These are phyloP conservation scores for Nannizzia gypsea DNA, from an alignment of 2,329 filamentous ascomycete genomes.

Conservation along the genomic window DNA sequence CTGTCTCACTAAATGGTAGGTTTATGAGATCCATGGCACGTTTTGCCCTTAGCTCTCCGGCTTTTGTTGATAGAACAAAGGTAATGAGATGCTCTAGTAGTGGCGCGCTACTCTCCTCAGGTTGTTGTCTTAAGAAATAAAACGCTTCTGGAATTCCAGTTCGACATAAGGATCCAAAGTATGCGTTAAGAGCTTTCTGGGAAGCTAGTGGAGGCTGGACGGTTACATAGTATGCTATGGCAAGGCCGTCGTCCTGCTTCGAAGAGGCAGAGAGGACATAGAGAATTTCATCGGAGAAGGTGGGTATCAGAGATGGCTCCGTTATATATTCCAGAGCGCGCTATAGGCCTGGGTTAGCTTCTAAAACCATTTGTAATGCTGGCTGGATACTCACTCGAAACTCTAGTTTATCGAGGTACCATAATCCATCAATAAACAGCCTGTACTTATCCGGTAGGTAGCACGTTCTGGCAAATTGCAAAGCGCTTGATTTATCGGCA, in stretches of 20 bases:
- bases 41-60: slow-evolving; percentile 35
- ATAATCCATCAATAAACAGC: slow-evolving; percentile 70
- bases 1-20: slow-evolving; percentile 56
- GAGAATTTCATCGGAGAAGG: slow-evolving; percentile 75
- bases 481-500: slow-evolving; percentile 35
- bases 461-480: slow-evolving; percentile 49
- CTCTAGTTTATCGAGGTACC: slow-evolving; percentile 62
- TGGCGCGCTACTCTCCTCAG: slow-evolving; percentile 48
- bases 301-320: slow-evolving; percentile 65
- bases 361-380: not conserved
- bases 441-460: slow-evolving; percentile 65
- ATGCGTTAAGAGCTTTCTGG: slow-evolving; percentile 48
- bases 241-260: slow-evolving; percentile 50
- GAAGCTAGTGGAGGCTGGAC: slow-evolving; percentile 61
- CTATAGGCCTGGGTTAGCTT: slow-evolving; percentile 24
- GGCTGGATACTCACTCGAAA: slow-evolving; percentile 44
- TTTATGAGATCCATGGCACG: slow-evolving; percentile 59
- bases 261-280: slow-evolving; percentile 52
- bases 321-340: slow-evolving; percentile 62
- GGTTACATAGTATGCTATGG: slow-evolving; percentile 67
- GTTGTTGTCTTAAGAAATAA: slow-evolving; percentile 56
- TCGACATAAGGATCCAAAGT: slow-evolving; percentile 57
- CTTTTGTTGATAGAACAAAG: slow-evolving; percentile 40
- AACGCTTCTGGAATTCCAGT: slow-evolving; percentile 62
- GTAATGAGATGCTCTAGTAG: slow-evolving; percentile 57